Percentiles rank a stretch among this genome's conserved stretches.
Evolutionary conservation across 139 green algal genomes (phyloP).

Genomic region (Chlamydomonas incerta): DNA sequence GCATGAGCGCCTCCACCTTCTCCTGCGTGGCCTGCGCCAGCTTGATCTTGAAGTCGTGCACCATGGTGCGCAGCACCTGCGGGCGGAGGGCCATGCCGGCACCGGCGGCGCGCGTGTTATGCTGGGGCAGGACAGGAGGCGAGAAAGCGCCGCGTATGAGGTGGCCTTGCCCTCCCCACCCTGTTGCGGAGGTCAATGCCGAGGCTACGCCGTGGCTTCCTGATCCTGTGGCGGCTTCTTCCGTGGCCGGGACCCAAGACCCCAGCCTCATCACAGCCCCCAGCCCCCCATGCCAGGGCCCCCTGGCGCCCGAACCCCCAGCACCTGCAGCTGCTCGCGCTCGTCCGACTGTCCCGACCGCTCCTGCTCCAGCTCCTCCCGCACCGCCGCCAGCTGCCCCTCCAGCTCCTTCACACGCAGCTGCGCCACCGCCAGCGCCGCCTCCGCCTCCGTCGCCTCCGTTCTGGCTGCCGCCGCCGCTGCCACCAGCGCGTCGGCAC

Average conservation of each 20-base stretch:
- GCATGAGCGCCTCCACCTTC: conserved; percentile 42
- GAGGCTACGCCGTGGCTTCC: too few relatives aligned
- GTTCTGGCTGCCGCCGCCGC: too few relatives aligned
- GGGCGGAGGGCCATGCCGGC: too few relatives aligned
- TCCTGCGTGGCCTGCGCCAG: conserved; percentile 35
- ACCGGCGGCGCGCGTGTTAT: too few relatives aligned
- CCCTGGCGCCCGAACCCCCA: too few relatives aligned
- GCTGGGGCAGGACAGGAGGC: too few relatives aligned
- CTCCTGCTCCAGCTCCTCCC: conserved; percentile 14
- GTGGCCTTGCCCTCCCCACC: too few relatives aligned
- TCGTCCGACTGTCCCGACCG: conserved; percentile 25
- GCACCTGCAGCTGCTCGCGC: conserved; percentile 24
- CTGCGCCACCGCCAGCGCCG: background rate
- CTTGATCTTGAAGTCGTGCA: conserved; percentile 41
- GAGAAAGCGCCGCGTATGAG: too few relatives aligned
- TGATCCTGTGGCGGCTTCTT: too few relatives aligned
- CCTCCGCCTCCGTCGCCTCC: background rate
- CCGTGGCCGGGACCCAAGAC: too few relatives aligned
- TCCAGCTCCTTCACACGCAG: background rate
- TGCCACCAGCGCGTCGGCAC: background rate
- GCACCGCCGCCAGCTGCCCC: background rate
- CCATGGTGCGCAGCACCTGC: conserved; percentile 31
- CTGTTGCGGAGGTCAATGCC: too few relatives aligned
- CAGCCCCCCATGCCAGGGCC: background rate
- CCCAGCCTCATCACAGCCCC: too few relatives aligned